Conservation (phyloP, 75 land plant species). For the Chamaecyparis obtusa region DNA sequence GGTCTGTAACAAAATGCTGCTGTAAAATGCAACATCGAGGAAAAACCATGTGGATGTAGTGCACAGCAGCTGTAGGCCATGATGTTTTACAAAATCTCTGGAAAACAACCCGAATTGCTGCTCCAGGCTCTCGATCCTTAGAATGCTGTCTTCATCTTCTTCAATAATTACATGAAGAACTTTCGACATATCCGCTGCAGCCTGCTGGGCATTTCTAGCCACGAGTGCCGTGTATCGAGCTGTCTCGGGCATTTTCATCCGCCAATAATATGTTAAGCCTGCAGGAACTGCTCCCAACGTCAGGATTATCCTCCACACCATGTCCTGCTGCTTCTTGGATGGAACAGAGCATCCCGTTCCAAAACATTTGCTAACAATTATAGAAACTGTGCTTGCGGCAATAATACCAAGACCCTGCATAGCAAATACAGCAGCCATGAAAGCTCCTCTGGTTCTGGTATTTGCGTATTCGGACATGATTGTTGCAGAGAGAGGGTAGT, state of each 20-base stretch:
- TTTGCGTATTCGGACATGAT: constrained; percentile 85
- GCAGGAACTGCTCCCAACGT: constrained; percentile 26
- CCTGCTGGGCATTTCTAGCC: constrained; percentile 33
- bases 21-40: constrained; percentile 53
- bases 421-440: constrained; percentile 76
- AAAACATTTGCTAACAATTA: constrained; percentile 35
- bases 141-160: not conserved
- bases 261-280: constrained; percentile 41
- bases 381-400: constrained; percentile 43
- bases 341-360: not conserved
- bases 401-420: constrained; percentile 79
- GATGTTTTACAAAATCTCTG: constrained; percentile 27
- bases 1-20: constrained; percentile 62
- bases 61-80: constrained; percentile 45
- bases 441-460: constrained; percentile 55
- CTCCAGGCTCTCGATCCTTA: not conserved
- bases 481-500: constrained; percentile 75
- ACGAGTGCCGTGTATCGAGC: constrained; percentile 63
- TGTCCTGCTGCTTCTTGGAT: constrained; percentile 39
- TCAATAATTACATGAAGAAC: constrained; percentile 38
- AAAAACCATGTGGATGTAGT: constrained; percentile 47
- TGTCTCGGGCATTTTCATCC: constrained; percentile 58
- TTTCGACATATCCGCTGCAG: constrained; percentile 53
- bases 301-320: constrained; percentile 66
- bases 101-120: constrained; percentile 28